Evolutionary conservation across 2,329 filamentous ascomycete species (phyloP), one percentile per base, ranked within the genome.

Genomic region (Exophiala calicioides): DNA sequence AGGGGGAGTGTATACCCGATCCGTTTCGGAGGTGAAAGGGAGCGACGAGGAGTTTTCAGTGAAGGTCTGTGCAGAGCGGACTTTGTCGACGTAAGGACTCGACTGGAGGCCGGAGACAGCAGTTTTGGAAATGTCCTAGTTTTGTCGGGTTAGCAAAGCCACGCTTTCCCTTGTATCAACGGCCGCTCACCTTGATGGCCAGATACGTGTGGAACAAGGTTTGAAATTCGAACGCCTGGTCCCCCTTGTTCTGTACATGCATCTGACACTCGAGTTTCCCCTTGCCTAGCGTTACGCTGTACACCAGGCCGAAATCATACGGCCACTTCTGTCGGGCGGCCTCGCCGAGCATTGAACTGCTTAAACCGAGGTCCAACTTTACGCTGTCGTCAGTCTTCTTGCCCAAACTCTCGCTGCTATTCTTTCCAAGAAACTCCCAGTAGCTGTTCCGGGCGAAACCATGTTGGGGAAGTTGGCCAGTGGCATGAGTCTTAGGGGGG

Each of bases 351-450:
- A 84, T 85, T 40, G 79, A 76, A 20, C 82, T 79, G 40, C 86
- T 88, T 26, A 98, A 82, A 20, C 91, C 93, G 68, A 98, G 97
- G 73, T 98, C 93, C 51, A 98, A 84, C 77, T 95, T 96, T 57
- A 97, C 84, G 37, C 83, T 84, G 62, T 82, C 75, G 63, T 87
- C 78, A 53, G 72, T 73, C 34, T 68, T 68, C 50, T 52, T 66
- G 47, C 57, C 70, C 62, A 47, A 63, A 69, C 53, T 69, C 63
- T 59, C 57, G 4, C 79, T 81, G n/a, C 80, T 84, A 5, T 85
- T 88, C 71, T 91, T 94, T 63, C 90, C 90, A 40, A 98, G 78
- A 66, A 93, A 95, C 68, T 97, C 90, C 93, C 93, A 98, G 53
- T 80, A 80, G 34, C 85, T 87, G 63, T 81, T 90, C 60, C 93